A percentile compares a stretch with the other conserved stretches of the same genome.
phyloP scores from a whole-genome alignment of 495 filamentous ascomycete species.

The Penicillium arizonense region DNA sequence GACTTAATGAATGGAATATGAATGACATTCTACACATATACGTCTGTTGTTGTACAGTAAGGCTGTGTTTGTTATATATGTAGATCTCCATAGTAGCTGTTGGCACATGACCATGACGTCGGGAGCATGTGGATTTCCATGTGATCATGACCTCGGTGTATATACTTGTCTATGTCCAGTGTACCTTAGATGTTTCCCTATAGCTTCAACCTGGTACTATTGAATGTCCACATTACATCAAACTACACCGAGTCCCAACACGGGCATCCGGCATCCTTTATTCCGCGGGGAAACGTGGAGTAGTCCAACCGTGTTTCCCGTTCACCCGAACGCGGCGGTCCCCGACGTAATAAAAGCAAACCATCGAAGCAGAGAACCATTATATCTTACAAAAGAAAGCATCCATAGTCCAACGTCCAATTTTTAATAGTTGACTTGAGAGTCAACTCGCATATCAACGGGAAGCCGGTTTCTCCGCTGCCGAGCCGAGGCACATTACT shows the following conservation, averaged over 20 bases:
- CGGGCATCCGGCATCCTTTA: conserved; percentile 17
- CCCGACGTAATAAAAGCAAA: not conserved
- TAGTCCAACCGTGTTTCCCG: conserved; percentile 17
- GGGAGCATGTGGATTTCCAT: conserved; percentile 9
- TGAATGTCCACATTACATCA: not conserved
- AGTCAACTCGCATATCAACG: not conserved
- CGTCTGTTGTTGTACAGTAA: no score
- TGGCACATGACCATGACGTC: no score
- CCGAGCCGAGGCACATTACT: conserved; percentile 32
- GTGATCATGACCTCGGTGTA: conserved; percentile 12
- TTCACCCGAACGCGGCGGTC: conserved; percentile 23
- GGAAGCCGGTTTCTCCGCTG: conserved; percentile 19
- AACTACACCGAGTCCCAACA: not conserved
- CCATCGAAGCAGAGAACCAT: no score
- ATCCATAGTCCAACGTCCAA: not conserved
- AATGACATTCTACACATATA: not conserved
- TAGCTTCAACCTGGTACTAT: not conserved
- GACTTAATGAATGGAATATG: conserved; percentile 7
- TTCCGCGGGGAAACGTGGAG: conserved; percentile 21
- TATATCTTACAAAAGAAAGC: no score
- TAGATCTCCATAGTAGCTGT: no score
- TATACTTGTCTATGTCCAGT: not conserved
- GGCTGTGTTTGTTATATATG: no score
- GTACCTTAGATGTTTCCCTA: no score
- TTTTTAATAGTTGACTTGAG: not conserved